These are phyloP conservation scores for Mangifera indica DNA, from an alignment of 345 rosid genomes.

Conservation along the genomic window DNA sequence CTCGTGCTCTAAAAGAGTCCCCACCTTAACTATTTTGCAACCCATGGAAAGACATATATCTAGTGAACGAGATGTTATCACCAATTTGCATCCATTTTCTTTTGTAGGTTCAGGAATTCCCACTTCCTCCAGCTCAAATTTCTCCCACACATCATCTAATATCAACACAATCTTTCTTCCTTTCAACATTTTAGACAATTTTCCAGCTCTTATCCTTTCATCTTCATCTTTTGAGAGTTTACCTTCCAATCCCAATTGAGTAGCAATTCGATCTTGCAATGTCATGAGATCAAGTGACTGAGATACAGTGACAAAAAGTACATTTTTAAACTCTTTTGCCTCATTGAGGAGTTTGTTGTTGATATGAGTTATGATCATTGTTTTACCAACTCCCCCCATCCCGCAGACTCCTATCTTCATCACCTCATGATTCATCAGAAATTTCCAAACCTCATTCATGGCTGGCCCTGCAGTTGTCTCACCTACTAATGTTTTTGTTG, in stretches of 20 bases:
- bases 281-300: background rate
- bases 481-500: background rate
- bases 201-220: background rate
- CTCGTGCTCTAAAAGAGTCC: slow-evolving; percentile 12
- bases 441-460: background rate
- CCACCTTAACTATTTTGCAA: slow-evolving; percentile 8
- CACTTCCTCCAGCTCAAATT: background rate
- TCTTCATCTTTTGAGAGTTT: accelerated
- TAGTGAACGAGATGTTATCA: slow-evolving; percentile 25
- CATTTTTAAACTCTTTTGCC: background rate
- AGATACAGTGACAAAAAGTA: background rate
- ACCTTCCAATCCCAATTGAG: too few species aligned
- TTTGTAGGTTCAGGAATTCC: slow-evolving; percentile 11
- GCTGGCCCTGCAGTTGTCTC: background rate
- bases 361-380: background rate
- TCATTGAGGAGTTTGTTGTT: background rate
- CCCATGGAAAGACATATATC: slow-evolving; percentile 14
- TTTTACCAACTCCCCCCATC: background rate
- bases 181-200: background rate
- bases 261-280: background rate
- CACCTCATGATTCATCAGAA: too few species aligned
- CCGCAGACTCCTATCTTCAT: background rate
- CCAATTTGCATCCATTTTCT: slow-evolving; percentile 20
- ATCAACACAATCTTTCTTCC: background rate
- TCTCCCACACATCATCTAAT: slow-evolving; percentile 1